phyloP scores from a whole-genome alignment of 2,329 filamentous ascomycete species.

The Fusarium caatingaense region DNA sequence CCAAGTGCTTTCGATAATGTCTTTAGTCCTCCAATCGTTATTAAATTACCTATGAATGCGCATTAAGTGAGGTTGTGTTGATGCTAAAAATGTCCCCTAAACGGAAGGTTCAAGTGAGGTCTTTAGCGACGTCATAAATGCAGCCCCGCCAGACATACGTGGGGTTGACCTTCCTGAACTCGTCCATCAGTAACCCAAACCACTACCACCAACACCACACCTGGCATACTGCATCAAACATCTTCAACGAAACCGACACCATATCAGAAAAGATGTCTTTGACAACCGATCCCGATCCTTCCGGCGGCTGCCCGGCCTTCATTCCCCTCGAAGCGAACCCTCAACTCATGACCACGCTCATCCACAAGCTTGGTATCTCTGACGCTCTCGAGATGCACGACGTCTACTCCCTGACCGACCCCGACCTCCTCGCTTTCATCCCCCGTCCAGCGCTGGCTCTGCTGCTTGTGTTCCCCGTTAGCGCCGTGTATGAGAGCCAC shows the following conservation, averaged over 20 bases:
- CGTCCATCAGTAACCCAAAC: background rate
- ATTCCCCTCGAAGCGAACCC: conserved; percentile 80
- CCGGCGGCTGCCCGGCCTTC: conserved; percentile 59
- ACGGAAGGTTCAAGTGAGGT: background rate
- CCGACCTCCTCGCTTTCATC: conserved; percentile 84
- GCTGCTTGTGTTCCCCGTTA: conserved; percentile 91
- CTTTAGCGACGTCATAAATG: conserved; percentile 28
- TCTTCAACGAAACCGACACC: background rate
- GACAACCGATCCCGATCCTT: conserved; percentile 55
- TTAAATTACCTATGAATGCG: no score
- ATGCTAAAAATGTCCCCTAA: background rate
- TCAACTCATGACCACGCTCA: conserved; percentile 84
- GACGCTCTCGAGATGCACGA: conserved; percentile 83
- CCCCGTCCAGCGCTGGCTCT: conserved; percentile 89
- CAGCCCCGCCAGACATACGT: conserved; percentile 22
- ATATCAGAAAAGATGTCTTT: conserved; percentile 46
- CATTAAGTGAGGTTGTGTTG: background rate
- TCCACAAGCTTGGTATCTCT: conserved; percentile 87
- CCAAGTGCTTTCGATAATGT: no score
- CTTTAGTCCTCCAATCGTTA: no score
- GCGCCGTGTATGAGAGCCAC: conserved; percentile 79
- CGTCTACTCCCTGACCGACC: conserved; percentile 90
- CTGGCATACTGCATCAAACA: background rate
- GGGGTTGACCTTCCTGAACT: conserved; percentile 9
- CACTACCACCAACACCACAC: background rate